Evolutionary conservation across 2,329 filamentous ascomycete genomes (phyloP).

Genomic region (Fusarium verrucosum): DNA sequence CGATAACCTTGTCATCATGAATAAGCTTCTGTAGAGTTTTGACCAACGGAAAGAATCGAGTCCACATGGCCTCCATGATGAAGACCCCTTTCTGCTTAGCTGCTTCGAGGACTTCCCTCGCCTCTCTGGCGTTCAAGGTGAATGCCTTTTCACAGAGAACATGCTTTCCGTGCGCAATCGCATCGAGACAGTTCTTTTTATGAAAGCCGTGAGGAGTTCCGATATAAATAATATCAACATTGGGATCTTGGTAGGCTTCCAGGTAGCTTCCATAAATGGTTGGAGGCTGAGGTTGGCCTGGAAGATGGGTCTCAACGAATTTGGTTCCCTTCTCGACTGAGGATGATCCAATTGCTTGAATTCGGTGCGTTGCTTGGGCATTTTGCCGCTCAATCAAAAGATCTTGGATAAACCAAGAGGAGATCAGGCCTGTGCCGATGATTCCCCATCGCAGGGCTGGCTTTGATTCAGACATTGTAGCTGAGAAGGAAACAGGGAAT

Average conservation of each 20-base stretch:
- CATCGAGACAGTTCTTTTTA: conserved; percentile 54
- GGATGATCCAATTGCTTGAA: conserved; percentile 56
- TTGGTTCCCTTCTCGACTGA: conserved; percentile 48
- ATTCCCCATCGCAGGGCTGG: conserved; percentile 51
- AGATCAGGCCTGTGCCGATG: conserved; percentile 55
- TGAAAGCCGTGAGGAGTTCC: conserved; percentile 58
- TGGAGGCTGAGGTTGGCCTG: conserved; percentile 30
- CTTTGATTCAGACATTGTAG: conserved; percentile 18
- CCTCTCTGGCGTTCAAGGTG: conserved; percentile 52
- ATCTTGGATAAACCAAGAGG: conserved; percentile 57
- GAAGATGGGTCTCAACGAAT: conserved; percentile 11
- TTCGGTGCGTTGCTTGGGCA: conserved; percentile 52
- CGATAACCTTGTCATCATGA: conserved; percentile 53
- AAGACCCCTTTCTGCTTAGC: conserved; percentile 54
- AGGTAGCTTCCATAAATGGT: conserved; percentile 53
- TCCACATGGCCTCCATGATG: conserved; percentile 59
- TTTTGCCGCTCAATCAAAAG: conserved; percentile 50
- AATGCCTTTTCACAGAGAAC: conserved; percentile 59
- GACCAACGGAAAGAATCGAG: conserved; percentile 54
- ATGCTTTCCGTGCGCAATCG: conserved; percentile 55
- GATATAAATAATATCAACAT: conserved; percentile 58
- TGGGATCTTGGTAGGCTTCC: conserved; percentile 52
- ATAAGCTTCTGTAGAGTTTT: conserved; percentile 48
- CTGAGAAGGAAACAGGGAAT: neutral
- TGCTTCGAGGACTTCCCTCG: conserved; percentile 51